Percentiles rank a stretch among this genome's conserved stretches.
These are phyloP conservation scores for Alternaria ethzedia DNA, from an alignment of 2,329 filamentous ascomycete species.

Conservation along the genomic window DNA sequence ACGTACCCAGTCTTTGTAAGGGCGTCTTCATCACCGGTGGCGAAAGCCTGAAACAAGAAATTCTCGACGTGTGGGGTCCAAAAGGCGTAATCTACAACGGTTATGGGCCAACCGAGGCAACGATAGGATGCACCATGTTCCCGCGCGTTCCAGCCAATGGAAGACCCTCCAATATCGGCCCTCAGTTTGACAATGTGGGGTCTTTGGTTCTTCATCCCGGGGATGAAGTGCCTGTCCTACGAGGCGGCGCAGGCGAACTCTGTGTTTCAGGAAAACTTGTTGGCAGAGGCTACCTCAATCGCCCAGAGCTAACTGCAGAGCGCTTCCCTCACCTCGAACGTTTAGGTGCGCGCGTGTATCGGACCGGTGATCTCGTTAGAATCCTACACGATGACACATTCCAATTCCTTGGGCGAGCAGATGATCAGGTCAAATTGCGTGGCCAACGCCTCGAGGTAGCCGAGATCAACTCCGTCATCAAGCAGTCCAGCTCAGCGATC, in stretches of 20 bases:
- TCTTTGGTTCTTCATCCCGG: constrained; percentile 76
- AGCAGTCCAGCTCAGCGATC: constrained; percentile 62
- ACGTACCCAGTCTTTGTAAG: constrained; percentile 78
- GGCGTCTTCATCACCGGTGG: constrained; percentile 95
- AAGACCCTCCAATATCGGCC: constrained; percentile 85
- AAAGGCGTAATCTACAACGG: constrained; percentile 87
- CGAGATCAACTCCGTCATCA: constrained; percentile 87
- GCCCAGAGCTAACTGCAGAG: constrained; percentile 76
- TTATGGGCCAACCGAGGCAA: constrained; percentile 88
- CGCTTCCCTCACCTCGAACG: constrained; percentile 71
- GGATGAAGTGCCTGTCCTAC: constrained; percentile 73
- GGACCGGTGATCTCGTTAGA: constrained; percentile 87
- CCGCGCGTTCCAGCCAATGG: constrained; percentile 79
- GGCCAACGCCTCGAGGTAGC: constrained; percentile 88
- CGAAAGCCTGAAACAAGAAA: constrained; percentile 86
- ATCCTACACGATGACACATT: constrained; percentile 81
- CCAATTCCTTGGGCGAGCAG: constrained; percentile 84
- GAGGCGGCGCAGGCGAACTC: constrained; percentile 83
- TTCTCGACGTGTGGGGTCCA: constrained; percentile 83
- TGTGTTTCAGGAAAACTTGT: constrained; percentile 88
- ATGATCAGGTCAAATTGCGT: constrained; percentile 90
- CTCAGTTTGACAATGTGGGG: constrained; percentile 86
- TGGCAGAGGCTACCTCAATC: constrained; percentile 86
- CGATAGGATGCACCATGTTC: constrained; percentile 90
- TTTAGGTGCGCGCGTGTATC: constrained; percentile 66